A percentile compares a stretch with the other conserved stretches of the same genome.
Conservation (phyloP, 2,329 filamentous ascomycete genomes). For the Metarhizium album region DNA sequence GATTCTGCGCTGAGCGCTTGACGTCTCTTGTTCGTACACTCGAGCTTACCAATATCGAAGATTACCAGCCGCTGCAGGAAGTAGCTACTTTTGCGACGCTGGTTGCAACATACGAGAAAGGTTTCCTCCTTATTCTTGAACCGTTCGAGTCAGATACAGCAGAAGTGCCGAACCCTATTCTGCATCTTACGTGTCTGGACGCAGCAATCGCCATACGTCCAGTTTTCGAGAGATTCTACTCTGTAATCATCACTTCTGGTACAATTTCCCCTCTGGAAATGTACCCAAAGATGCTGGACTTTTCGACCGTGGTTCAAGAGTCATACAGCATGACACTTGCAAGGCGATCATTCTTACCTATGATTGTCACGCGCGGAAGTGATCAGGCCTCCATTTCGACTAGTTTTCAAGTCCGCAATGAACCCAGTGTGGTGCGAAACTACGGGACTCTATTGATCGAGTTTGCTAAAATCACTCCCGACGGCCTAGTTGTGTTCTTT, state of each 20-base stretch:
- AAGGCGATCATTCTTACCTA: conserved; percentile 86
- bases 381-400: conserved; percentile 91
- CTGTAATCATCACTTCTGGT: conserved; percentile 95
- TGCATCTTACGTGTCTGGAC: conserved; percentile 94
- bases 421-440: conserved; percentile 92
- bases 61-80: conserved; percentile 93
- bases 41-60: conserved; percentile 94
- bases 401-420: conserved; percentile 89
- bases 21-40: conserved; percentile 91
- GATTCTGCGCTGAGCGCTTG: conserved; percentile 89
- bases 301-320: conserved; percentile 85
- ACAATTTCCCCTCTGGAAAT: conserved; percentile 96
- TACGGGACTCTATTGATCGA: conserved; percentile 90
- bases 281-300: conserved; percentile 98
- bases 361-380: conserved; percentile 92
- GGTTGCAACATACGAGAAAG: conserved; percentile 92
- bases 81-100: conserved; percentile 96
- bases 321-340: conserved; percentile 97
- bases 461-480: conserved; percentile 90
- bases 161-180: conserved; percentile 89
- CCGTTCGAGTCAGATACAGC: conserved; percentile 93
- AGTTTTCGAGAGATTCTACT: conserved; percentile 94
- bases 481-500: conserved; percentile 98
- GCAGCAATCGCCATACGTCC: conserved; percentile 97
- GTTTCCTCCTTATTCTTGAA: conserved; percentile 92